phyloP scores from a whole-genome alignment of 352 stramenopile species.

The Globisporangium carolinianum region DNA sequence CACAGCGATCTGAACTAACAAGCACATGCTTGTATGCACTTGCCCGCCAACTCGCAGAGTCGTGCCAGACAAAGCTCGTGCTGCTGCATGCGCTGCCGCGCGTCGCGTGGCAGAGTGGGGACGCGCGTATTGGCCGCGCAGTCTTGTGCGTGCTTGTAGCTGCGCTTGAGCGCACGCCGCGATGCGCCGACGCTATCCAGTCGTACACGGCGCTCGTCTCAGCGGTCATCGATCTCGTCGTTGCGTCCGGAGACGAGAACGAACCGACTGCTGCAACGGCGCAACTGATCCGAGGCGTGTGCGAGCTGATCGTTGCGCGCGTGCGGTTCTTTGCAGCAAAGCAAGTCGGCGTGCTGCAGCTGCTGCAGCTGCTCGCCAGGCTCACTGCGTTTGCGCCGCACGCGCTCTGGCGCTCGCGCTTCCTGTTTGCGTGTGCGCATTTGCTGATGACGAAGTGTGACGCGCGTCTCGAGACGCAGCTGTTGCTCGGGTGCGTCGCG shows the following conservation, averaged over 20 bases:
- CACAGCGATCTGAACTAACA: no score
- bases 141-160: constrained; percentile 22
- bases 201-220: constrained; percentile 31
- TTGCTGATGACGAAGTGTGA: constrained; percentile 24
- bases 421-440: constrained; percentile 31
- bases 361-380: constrained; percentile 37
- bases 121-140: constrained; percentile 2
- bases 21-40: no score
- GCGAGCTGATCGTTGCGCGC: constrained; percentile 10
- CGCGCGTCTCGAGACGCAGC: constrained; percentile 25
- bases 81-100: constrained; percentile 33
- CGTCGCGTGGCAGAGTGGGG: constrained; percentile 27
- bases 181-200: constrained; percentile 11
- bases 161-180: constrained; percentile 27
- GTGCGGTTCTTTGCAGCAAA: constrained; percentile 20
- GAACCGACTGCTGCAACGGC: constrained; percentile 1
- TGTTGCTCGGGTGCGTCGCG: constrained; percentile 33
- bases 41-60: constrained; percentile 4
- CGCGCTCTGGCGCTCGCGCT: constrained; percentile 27
- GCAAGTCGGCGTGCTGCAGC: constrained; percentile 25
- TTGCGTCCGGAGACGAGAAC: background rate
- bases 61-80: constrained; percentile 17
- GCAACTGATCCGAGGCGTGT: constrained; percentile 5
- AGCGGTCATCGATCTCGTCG: constrained; percentile 34
- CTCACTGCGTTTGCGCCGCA: constrained; percentile 20